Conservation (phyloP, 352 stramenopile species). For the Pythium insidiosum region DNA sequence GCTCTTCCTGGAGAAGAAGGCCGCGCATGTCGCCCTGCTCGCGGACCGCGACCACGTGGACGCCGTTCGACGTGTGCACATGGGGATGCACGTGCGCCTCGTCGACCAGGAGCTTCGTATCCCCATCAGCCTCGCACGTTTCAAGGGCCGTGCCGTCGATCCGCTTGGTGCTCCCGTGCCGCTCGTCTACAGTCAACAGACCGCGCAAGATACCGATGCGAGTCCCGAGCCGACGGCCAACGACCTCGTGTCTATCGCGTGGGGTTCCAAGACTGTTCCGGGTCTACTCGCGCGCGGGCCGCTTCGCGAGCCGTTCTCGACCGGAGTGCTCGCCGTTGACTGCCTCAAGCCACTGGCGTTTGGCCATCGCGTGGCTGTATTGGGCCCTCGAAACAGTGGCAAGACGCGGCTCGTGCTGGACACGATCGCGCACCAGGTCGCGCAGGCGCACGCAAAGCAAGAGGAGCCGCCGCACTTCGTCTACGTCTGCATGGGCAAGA, state of each 20-base stretch:
- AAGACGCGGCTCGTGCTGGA: slow-evolving; percentile 67
- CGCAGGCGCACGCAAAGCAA: slow-evolving; percentile 13
- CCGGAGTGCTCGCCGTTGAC: slow-evolving; percentile 61
- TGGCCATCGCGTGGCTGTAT: slow-evolving; percentile 56
- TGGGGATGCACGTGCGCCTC: slow-evolving; percentile 57
- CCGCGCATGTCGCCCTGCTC: slow-evolving; percentile 46
- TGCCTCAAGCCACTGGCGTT: slow-evolving; percentile 69
- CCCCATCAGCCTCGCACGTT: slow-evolving; percentile 27
- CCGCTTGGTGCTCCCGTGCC: slow-evolving; percentile 33
- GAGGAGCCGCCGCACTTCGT: slow-evolving; percentile 55
- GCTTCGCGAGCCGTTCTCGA: slow-evolving; percentile 45
- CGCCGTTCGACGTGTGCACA: slow-evolving; percentile 18
- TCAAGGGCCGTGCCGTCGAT: slow-evolving; percentile 39
- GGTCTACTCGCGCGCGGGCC: slow-evolving; percentile 47
- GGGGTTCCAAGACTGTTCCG: slow-evolving; percentile 52
- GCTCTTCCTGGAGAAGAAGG: slow-evolving; percentile 21
- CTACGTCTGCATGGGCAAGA: slow-evolving; percentile 71
- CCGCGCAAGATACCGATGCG: background rate
- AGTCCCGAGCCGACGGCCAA: slow-evolving; percentile 8
- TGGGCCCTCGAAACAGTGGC: slow-evolving; percentile 58
- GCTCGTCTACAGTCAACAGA: slow-evolving; percentile 8
- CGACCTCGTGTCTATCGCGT: slow-evolving; percentile 36
- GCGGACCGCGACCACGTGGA: slow-evolving; percentile 15
- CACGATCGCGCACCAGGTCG: slow-evolving; percentile 54
- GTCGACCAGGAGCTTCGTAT: slow-evolving; percentile 43